phyloP scores from a whole-genome alignment of 805 yeast species.

The Saturnispora besseyi region DNA sequence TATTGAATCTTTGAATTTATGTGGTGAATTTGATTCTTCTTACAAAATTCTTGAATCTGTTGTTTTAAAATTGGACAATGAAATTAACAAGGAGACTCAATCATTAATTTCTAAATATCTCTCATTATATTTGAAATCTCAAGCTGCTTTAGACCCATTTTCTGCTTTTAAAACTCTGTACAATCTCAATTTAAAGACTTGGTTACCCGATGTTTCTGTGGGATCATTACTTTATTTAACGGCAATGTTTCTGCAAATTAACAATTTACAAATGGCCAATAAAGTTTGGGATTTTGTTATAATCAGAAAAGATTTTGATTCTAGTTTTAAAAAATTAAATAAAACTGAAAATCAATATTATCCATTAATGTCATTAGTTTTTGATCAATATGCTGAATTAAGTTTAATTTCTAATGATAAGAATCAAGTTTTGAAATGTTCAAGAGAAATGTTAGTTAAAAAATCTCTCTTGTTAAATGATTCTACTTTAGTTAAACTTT shows the following conservation, averaged over 20 bases:
- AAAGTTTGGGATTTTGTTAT: constrained; percentile 27
- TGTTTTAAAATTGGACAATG: constrained; percentile 24
- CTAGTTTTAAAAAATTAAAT: constrained; percentile 10
- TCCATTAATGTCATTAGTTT: constrained; percentile 14
- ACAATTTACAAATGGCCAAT: constrained; percentile 18
- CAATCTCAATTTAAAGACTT: constrained; percentile 23
- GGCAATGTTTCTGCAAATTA: constrained; percentile 17
- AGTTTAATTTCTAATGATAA: constrained; percentile 17
- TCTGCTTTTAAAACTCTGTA: constrained; percentile 20
- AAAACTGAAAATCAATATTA: constrained; percentile 12
- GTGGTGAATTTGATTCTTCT: constrained; percentile 42
- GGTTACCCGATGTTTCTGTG: constrained; percentile 30
- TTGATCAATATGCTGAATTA: constrained; percentile 19
- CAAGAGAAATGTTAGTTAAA: constrained; percentile 26
- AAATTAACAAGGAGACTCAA: constrained; percentile 8
- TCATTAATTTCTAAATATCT: constrained; percentile 16
- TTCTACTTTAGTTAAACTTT: constrained; percentile 17
- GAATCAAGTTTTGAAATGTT: constrained; percentile 20
- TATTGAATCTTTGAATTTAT: constrained; percentile 43
- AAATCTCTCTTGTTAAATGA: constrained; percentile 20
- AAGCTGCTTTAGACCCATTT: constrained; percentile 19
- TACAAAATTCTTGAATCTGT: constrained; percentile 49
- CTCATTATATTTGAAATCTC: constrained; percentile 23
- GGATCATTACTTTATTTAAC: constrained; percentile 21
- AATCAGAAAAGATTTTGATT: constrained; percentile 27